Evolutionary conservation across 2,329 filamentous ascomycete species (phyloP).

Genomic region (Paramyrothecium sp.): DNA sequence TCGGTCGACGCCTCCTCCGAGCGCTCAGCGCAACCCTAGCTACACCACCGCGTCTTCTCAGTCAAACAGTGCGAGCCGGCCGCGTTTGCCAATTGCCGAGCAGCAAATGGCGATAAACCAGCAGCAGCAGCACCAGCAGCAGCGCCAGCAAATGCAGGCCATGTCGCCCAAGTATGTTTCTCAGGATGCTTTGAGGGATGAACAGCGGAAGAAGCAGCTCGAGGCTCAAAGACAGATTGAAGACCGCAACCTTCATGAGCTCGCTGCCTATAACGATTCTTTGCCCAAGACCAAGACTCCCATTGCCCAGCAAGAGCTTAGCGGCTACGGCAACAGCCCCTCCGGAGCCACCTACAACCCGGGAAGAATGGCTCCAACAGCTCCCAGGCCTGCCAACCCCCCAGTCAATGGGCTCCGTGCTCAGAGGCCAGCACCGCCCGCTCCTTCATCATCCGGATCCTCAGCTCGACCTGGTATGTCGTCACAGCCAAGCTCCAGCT

Average conservation of each 20-base stretch:
- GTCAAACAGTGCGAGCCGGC: slow-evolving; percentile 34
- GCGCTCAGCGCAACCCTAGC: slow-evolving; percentile 40
- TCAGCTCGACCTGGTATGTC: slow-evolving; percentile 43
- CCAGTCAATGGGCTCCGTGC: slow-evolving; percentile 60
- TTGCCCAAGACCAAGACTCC: slow-evolving; percentile 79
- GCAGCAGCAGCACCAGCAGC: slow-evolving; percentile 50
- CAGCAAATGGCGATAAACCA: slow-evolving; percentile 13
- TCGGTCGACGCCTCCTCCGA: slow-evolving; percentile 54
- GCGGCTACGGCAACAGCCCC: slow-evolving; percentile 44
- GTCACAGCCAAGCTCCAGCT: slow-evolving; percentile 49
- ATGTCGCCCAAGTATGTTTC: slow-evolving; percentile 54
- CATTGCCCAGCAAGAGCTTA: slow-evolving; percentile 86
- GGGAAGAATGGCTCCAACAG: slow-evolving; percentile 77
- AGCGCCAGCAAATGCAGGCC: slow-evolving; percentile 57
- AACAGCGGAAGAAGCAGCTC: slow-evolving; percentile 60
- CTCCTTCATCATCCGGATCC: slow-evolving; percentile 46
- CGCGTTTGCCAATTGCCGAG: slow-evolving; percentile 44
- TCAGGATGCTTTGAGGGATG: slow-evolving; percentile 50
- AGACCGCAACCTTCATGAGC: slow-evolving; percentile 70
- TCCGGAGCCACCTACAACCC: slow-evolving; percentile 78
- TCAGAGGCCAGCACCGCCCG: slow-evolving; percentile 79
- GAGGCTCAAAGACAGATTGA: slow-evolving; percentile 59
- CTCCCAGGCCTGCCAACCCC: slow-evolving; percentile 60
- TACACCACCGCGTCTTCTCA: slow-evolving; percentile 36
- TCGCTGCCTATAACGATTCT: slow-evolving; percentile 87